Evolutionary conservation across 202 grass and related monocot genomes (phyloP), one percentile per base, ranked within the genome.

Genomic region (Setaria italica): DNA sequence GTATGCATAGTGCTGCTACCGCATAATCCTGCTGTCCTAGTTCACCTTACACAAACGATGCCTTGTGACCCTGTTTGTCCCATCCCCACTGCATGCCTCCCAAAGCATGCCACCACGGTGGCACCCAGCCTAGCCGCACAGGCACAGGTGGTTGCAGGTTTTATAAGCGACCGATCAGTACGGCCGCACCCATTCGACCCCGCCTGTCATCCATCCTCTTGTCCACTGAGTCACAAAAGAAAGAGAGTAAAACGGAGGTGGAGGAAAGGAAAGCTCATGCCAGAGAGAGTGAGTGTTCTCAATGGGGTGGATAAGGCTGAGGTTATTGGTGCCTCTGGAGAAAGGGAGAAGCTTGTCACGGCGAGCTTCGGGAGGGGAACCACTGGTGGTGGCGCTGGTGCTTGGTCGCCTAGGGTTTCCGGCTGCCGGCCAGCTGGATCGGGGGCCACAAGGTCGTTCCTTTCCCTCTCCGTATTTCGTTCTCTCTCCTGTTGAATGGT

Each of bases 401-500:
- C 35, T 77, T 43, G 15, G 39, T 58, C 11, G 34, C 39, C 15
- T 90, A 90, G 88, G 79, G 88, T 90, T 86, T 90, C 41, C 11
- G 13, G 70, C 19, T 74, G 6, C 46, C 3, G 13, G 43, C 37
- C 78, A 51, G 63, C 34, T 34, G 70, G 3, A 33, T 71, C 34
- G 34, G 63, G 75, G 77, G 70, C 45, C 19, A 29, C 55, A 72
- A 86, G 84, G 88, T 86, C 9, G 7, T 20, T 35, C 20, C 37
- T 41, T 62, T 20, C 29, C 7, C 58, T 14, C 30, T 29, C 32
- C 2, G 2, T 70, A 39, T 20, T 21, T 10, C 11, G 20, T n/a
- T 11, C 14, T 56, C 54, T 13, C 13, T 41, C 20, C 20, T 30
- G 30, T 74, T 73, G 45, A 48, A 45, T 63, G 9, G 32, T 62